Percentiles rank a stretch among this genome's conserved stretches.
Evolutionary conservation across 2,329 filamentous ascomycete genomes (phyloP).

Genomic region (Cordyceps fumosorosea): DNA sequence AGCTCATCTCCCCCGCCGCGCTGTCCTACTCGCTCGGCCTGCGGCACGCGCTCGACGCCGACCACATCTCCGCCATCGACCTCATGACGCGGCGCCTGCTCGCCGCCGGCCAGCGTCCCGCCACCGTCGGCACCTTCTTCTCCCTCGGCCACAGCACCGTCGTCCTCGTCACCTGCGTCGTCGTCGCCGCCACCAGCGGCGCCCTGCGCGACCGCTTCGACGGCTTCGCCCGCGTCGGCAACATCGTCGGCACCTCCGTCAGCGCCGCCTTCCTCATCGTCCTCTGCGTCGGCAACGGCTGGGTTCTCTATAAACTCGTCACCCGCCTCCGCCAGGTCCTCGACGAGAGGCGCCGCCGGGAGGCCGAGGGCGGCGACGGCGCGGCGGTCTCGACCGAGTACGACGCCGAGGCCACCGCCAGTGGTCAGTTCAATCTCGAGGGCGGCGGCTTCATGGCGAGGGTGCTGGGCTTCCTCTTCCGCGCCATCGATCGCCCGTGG

Average conservation of each 20-base stretch:
- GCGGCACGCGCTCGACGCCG: slow-evolving; percentile 94
- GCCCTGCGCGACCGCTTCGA: slow-evolving; percentile 77
- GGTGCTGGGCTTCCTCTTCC: slow-evolving; percentile 70
- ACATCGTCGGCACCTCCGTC: slow-evolving; percentile 83
- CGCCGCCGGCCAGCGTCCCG: slow-evolving; percentile 75
- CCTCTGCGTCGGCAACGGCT: slow-evolving; percentile 75
- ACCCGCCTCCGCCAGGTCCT: slow-evolving; percentile 59
- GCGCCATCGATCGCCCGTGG: slow-evolving; percentile 69
- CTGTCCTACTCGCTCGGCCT: slow-evolving; percentile 85
- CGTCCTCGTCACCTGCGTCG: slow-evolving; percentile 81
- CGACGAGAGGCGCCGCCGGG: slow-evolving; percentile 19
- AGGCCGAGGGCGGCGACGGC: slow-evolving; percentile 21
- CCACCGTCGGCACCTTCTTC: slow-evolving; percentile 92
- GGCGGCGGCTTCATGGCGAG: slow-evolving; percentile 69
- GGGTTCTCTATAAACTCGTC: slow-evolving; percentile 76
- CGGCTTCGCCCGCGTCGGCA: slow-evolving; percentile 71
- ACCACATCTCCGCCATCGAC: slow-evolving; percentile 83
- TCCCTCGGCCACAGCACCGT: slow-evolving; percentile 90
- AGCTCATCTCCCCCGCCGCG: slow-evolving; percentile 71
- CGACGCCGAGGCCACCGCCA: slow-evolving; percentile 25
- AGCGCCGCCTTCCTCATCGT: slow-evolving; percentile 78
- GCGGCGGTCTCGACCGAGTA: slow-evolving; percentile 21
- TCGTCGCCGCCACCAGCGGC: slow-evolving; percentile 84
- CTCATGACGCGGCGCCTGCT: slow-evolving; percentile 88
- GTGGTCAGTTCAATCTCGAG: slow-evolving; percentile 59